Conservation (phyloP, 2,329 filamentous ascomycete species). For the Ilyonectria mors-panacis region DNA sequence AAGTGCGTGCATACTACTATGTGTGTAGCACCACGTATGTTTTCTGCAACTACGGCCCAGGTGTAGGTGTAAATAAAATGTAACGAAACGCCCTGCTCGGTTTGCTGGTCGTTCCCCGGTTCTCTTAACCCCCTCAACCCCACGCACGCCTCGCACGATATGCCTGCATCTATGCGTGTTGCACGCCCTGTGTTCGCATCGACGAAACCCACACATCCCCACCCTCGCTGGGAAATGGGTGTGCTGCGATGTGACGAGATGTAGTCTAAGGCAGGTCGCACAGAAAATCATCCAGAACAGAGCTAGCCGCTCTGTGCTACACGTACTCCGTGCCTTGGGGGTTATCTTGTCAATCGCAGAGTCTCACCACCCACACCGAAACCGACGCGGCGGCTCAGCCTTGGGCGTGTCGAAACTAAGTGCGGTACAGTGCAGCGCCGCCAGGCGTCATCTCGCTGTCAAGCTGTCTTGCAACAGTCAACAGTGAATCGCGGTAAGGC, state of each 20-base stretch:
- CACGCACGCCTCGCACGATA: background rate
- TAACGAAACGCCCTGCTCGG: background rate
- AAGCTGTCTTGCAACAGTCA: no score
- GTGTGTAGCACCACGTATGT: background rate
- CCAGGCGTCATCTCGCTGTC: background rate
- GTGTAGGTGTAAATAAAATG: slow-evolving; percentile 1
- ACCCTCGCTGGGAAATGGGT: slow-evolving; percentile 24
- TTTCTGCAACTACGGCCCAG: background rate
- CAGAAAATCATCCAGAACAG: slow-evolving; percentile 9
- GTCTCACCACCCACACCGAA: slow-evolving; percentile 32
- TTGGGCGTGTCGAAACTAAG: slow-evolving; percentile 1
- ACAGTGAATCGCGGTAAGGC: no score
- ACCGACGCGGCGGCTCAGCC: slow-evolving; percentile 14
- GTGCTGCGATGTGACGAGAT: slow-evolving; percentile 30
- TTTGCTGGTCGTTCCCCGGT: slow-evolving; percentile 1
- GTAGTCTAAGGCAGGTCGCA: slow-evolving; percentile 28
- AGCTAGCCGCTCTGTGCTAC: slow-evolving; percentile 30
- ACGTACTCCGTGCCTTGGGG: slow-evolving; percentile 8
- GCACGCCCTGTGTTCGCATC: slow-evolving; percentile 5
- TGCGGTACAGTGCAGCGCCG: background rate
- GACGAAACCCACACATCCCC: slow-evolving; percentile 14
- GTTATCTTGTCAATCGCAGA: background rate
- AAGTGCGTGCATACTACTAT: slow-evolving; percentile 12
- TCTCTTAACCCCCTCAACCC: background rate
- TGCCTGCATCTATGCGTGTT: background rate